Percentiles rank a stretch among this genome's conserved stretches.
Evolutionary conservation across 139 green algal species (phyloP).

Genomic region (Chlorella sorokiniana): DNA sequence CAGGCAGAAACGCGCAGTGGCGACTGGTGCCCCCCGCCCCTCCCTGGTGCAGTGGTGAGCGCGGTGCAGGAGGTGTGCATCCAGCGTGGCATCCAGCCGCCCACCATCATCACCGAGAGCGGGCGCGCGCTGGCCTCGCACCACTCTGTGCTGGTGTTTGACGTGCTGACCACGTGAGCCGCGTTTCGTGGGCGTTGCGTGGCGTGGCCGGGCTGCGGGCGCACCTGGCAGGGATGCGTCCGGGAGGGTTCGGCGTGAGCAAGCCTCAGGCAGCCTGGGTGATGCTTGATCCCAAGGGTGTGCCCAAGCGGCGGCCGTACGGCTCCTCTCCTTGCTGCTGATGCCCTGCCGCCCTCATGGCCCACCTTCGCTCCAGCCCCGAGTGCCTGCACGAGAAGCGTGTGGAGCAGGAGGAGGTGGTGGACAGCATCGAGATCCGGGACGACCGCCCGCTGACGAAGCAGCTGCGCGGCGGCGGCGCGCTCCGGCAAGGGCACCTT

Average conservation of each 20-base stretch:
- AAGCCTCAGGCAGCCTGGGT: no score
- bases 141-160: conserved; percentile 71
- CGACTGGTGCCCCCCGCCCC: neutral
- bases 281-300: no score
- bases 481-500: conserved; percentile 47
- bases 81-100: conserved; percentile 47
- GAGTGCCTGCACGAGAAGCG: conserved; percentile 33
- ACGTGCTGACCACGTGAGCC: conserved; percentile 57
- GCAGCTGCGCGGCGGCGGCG: conserved; percentile 37
- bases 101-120: conserved; percentile 63
- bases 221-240: no score
- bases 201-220: no score
- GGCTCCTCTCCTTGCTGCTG: neutral
- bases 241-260: no score
- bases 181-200: no score
- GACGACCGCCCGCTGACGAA: conserved; percentile 36
- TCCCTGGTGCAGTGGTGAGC: conserved; percentile 18
- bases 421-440: conserved; percentile 37
- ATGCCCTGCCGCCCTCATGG: neutral
- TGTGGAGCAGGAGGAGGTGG: conserved; percentile 41
- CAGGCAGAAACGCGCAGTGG: no score
- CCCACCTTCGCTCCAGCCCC: conserved; percentile 15
- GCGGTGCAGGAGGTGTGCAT: conserved; percentile 62
- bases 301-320: no score
- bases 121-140: conserved; percentile 67